These are phyloP conservation scores for Paecilomyces sp. DNA, from an alignment of 2,329 filamentous ascomycete genomes.

Conservation along the genomic window DNA sequence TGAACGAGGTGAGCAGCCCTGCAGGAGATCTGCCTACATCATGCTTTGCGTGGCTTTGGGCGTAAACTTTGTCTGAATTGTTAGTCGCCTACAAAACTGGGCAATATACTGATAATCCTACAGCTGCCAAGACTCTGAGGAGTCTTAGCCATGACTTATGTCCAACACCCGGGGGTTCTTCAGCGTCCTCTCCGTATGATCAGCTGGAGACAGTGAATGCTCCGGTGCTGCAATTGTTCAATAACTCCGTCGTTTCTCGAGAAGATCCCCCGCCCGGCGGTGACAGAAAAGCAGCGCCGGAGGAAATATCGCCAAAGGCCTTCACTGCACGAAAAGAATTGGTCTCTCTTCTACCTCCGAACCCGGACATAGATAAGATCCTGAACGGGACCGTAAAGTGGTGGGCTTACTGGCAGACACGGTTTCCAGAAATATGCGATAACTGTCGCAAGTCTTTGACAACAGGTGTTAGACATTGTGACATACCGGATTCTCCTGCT, in stretches of 20 bases:
- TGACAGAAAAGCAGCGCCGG: conserved; percentile 14
- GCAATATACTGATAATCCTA: neutral
- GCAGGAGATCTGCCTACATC: neutral
- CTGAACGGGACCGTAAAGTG: conserved; percentile 20
- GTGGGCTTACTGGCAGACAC: conserved; percentile 25
- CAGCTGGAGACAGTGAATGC: conserved; percentile 22
- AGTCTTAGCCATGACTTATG: conserved; percentile 9
- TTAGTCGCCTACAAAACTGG: neutral
- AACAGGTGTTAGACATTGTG: conserved; percentile 1
- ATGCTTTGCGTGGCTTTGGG: neutral
- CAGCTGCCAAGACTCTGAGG: conserved; percentile 15
- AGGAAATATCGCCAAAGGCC: conserved; percentile 21
- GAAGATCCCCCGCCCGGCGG: conserved; percentile 17
- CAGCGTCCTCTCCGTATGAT: conserved; percentile 10
- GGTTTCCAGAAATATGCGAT: conserved; percentile 23
- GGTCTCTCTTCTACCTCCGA: conserved; percentile 25
- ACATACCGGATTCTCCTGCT: conserved; percentile 22
- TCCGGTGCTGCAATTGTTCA: conserved; percentile 29
- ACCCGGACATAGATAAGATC: conserved; percentile 24
- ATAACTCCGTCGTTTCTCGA: conserved; percentile 28
- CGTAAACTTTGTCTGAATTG: neutral
- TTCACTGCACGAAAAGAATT: conserved; percentile 18
- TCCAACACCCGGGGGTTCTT: conserved; percentile 1
- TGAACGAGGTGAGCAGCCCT: conserved; percentile 2
- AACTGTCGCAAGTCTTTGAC: conserved; percentile 8